These are phyloP conservation scores for Brassica juncea DNA, from an alignment of 345 rosid genomes.

Conservation along the genomic window DNA sequence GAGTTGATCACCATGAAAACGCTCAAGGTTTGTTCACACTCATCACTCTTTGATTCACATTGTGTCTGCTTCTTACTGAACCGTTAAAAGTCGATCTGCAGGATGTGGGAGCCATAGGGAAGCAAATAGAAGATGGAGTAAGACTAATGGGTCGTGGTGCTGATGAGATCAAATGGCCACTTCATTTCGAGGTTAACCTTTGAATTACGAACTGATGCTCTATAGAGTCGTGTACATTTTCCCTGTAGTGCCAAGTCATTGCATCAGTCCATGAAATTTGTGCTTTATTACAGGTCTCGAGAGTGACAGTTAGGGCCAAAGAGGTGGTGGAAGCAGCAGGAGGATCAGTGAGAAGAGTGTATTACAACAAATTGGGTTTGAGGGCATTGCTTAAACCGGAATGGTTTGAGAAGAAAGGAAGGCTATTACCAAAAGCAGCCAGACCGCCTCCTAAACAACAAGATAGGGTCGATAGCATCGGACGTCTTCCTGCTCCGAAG, in stretches of 20 bases:
- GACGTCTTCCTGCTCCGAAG: slow-evolving; percentile 86
- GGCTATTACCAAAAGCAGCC: slow-evolving; percentile 83
- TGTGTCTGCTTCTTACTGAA: slow-evolving; percentile 21
- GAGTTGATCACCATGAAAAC: slow-evolving; percentile 95
- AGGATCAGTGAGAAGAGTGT: slow-evolving; percentile 84
- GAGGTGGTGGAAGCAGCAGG: slow-evolving; percentile 89
- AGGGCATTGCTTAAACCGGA: slow-evolving; percentile 87
- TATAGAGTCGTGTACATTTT: not conserved
- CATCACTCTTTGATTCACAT: slow-evolving; percentile 13
- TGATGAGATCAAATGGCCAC: slow-evolving; percentile 91
- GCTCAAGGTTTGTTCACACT: slow-evolving; percentile 62
- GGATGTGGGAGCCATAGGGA: slow-evolving; percentile 87
- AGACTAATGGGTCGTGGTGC: slow-evolving; percentile 94
- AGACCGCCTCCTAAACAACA: slow-evolving; percentile 92
- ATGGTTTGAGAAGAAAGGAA: slow-evolving; percentile 96
- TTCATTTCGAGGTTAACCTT: slow-evolving; percentile 77
- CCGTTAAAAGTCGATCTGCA: slow-evolving; percentile 16
- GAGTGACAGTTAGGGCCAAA: slow-evolving; percentile 90
- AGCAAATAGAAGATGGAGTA: slow-evolving; percentile 91
- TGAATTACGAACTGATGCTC: not conserved
- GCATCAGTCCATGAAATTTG: not conserved
- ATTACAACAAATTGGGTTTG: slow-evolving; percentile 88
- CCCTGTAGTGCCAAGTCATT: not conserved
- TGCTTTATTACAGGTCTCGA: slow-evolving; percentile 58
- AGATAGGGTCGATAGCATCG: slow-evolving; percentile 91